Evolutionary conservation across 306 rosid species (phyloP).

Genomic region (Vicia villosa): DNA sequence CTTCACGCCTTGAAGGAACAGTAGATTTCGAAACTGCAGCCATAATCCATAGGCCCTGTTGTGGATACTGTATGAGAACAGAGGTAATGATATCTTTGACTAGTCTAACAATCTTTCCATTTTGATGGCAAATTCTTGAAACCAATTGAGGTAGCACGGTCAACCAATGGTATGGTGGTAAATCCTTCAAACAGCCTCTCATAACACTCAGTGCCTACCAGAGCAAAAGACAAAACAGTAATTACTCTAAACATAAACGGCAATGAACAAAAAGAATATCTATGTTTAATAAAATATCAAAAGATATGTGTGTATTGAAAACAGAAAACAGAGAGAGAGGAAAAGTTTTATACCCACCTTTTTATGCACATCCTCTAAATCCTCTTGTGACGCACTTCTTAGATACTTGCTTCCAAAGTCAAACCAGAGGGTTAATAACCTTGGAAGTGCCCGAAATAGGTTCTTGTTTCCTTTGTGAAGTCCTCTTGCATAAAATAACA

Average conservation of each 20-base stretch:
- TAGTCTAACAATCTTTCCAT: conserved; percentile 76
- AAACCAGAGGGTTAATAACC: conserved; percentile 95
- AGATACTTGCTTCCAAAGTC: conserved; percentile 90
- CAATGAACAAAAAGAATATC: conserved; percentile 27
- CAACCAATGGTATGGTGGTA: conserved; percentile 92
- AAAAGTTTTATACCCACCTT: conserved; percentile 51
- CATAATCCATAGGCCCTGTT: conserved; percentile 96
- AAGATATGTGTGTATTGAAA: conserved; percentile 34
- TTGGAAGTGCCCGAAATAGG: conserved; percentile 97
- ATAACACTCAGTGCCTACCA: conserved; percentile 68
- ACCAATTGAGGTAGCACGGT: conserved; percentile 94
- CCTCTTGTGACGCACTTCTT: conserved; percentile 64
- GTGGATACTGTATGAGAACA: conserved; percentile 85
- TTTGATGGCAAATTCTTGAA: conserved; percentile 98
- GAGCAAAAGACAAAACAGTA: conserved; percentile 37
- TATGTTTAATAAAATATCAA: not conserved
- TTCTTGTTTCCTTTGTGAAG: conserved; percentile 94
- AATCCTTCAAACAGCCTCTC: conserved; percentile 87
- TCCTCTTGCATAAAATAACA: conserved; percentile 91
- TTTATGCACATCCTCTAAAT: conserved; percentile 56
- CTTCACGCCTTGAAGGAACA: conserved; percentile 90
- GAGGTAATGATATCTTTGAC: conserved; percentile 82
- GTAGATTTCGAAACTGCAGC: conserved; percentile 97
- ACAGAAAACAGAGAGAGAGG: conserved; percentile 32
- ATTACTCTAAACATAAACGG: conserved; percentile 30